These are phyloP conservation scores for Psilocybe cyanescens DNA, from an alignment of 768 basidiomycete genomes.

Conservation along the genomic window DNA sequence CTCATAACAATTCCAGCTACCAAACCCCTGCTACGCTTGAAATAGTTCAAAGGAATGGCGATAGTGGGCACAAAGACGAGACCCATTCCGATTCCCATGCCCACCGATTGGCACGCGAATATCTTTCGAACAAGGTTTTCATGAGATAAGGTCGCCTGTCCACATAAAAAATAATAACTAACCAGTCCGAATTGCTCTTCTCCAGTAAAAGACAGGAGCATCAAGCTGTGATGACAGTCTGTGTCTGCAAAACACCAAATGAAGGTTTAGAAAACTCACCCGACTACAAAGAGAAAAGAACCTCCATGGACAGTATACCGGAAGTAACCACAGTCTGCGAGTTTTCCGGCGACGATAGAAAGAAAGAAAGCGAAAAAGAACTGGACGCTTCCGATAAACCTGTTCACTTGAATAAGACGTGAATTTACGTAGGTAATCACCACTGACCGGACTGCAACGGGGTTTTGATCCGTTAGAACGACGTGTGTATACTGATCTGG, in stretches of 20 bases:
- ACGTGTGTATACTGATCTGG: constrained; percentile 46
- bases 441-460: constrained; percentile 45
- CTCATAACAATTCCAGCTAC: constrained; percentile 42
- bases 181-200: constrained; percentile 50
- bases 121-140: neutral
- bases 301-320: constrained; percentile 29
- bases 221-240: constrained; percentile 29
- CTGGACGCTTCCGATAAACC: constrained; percentile 55
- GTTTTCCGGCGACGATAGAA: constrained; percentile 43
- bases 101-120: constrained; percentile 59
- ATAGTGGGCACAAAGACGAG: constrained; percentile 54
- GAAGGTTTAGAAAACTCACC: constrained; percentile 19
- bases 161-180: neutral
- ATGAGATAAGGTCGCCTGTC: neutral
- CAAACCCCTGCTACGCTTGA: constrained; percentile 42
- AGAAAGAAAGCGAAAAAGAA: constrained; percentile 46
- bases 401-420: constrained; percentile 18
- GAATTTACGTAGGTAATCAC: neutral
- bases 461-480: constrained; percentile 37
- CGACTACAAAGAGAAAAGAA: constrained; percentile 27
- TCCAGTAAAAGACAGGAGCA: constrained; percentile 46
- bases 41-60: constrained; percentile 48
- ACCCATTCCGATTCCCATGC: constrained; percentile 55
- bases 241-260: constrained; percentile 1
- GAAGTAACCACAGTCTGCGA: constrained; percentile 53